A percentile compares a stretch with the other conserved stretches of the same genome.
phyloP scores from a whole-genome alignment of 2,329 filamentous ascomycete species.

The Albophoma yamanashiensis region DNA sequence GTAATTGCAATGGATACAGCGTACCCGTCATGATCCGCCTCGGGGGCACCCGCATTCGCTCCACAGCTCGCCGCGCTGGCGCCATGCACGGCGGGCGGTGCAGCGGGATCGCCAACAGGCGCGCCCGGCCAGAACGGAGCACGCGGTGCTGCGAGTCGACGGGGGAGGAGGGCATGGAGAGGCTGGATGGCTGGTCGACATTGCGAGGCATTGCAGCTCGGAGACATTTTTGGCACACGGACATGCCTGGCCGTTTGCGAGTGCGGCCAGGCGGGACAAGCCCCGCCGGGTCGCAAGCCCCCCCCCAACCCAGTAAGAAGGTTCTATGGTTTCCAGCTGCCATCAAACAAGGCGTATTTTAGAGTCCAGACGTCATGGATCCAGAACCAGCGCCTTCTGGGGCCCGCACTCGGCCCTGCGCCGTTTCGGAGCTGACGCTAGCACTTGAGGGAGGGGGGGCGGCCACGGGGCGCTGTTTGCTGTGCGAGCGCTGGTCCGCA shows the following conservation, averaged over 20 bases:
- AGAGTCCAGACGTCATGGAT: background rate
- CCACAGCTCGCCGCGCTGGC: background rate
- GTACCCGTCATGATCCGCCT: background rate
- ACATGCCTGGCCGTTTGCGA: background rate
- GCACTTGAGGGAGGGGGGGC: background rate
- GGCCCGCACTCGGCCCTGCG: background rate
- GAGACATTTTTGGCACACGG: background rate
- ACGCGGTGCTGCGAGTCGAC: background rate
- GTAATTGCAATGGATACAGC: background rate
- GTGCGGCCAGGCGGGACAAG: background rate
- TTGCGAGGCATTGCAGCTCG: background rate
- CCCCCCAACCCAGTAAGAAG: background rate
- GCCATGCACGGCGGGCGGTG: background rate
- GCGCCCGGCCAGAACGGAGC: too few species aligned
- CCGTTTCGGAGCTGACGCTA: background rate
- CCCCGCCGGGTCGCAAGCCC: background rate
- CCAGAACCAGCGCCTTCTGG: background rate
- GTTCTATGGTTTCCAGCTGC: background rate
- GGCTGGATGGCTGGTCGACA: too few species aligned
- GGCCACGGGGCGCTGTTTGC: background rate
- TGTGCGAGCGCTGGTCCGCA: background rate
- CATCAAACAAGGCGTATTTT: background rate
- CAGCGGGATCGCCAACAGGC: background rate
- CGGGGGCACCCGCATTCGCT: background rate
- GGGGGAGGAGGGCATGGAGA: background rate